Evolutionary conservation across 169 alveolate genomes (phyloP), one percentile per base, ranked within the genome.

Genomic region (Plasmodium vivax): DNA sequence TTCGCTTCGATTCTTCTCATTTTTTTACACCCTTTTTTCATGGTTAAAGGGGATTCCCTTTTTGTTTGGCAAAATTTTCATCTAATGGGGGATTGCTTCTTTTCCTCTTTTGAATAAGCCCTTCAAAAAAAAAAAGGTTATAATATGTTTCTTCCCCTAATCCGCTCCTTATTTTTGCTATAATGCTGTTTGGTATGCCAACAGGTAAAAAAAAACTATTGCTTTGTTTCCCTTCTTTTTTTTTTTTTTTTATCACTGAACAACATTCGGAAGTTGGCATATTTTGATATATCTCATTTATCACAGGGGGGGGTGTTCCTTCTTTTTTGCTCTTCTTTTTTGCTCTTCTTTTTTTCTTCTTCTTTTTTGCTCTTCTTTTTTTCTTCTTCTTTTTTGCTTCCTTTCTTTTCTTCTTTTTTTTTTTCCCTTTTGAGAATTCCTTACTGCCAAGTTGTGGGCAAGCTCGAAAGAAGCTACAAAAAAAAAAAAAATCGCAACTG

Each of bases 11-110:
- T 71, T 41, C 74, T 84, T 82, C 73, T 83, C 74, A 36, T 83
- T 84, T 84, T 84, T 84, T 41, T 84, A 38, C 56, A 80, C 71
- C 62, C 23, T 30, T 19, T 19, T 58, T 68, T 84, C 93, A 84
- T 84, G 51, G 56, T 72, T 84, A 84, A 43, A 84, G 75, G 43
- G 38, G 6, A 9, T 72, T 32, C 58, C 75, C 34, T 84, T 84
- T 45, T 43, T 71, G 23, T 84, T 84, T 27, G 47, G n/a, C 7
- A 27, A 72, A 19, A 27, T 72, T 84, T 72, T 84, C 83, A 84
- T 72, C 75, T 56, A 56, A 51, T 32, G 23, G 38, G 23, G 43
- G 58, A 34, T 19, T 2, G 38, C 23, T 68, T 10, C 38, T 23
- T 19, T 68, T 68, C 77, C 43, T 9, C n/a, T 68, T 68, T 27